Evolutionary conservation across 352 stramenopile species (phyloP), one percentile per base, ranked within the genome.

Genomic region (Pythium brachiatum): DNA sequence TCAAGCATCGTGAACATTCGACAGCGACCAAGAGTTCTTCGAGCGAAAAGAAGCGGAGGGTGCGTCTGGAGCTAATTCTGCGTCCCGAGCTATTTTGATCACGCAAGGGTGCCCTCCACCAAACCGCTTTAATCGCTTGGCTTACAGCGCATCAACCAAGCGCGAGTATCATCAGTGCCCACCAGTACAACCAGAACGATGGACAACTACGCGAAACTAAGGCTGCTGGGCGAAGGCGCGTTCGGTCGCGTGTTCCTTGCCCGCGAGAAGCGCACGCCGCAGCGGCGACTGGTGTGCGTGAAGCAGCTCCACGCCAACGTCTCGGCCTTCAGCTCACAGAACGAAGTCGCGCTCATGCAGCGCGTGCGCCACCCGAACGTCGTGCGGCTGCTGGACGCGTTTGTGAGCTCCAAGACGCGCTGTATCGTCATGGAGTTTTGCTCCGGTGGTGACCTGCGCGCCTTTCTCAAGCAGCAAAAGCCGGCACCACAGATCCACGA

Each of bases 401-500:
- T 96, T 60, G 46, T 54, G 23, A 23, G 60, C 12, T 63, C 66
- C 3, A 66, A 75, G 9, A 23, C 56, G 31, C 66, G 57, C 64
- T 87, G n/a, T 55, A 97, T 98, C 44, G 81, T 96, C 47, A 98
- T 98, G 93, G 86, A 95, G 47, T 98, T 96, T 62, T 97, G 88
- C 64, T 89, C 97, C 20, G 90, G 90, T 11, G 74, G 78, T 27
- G 79, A 90, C 48, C 46, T 89, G n/a, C 64, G 64, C 15, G 62
- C 61, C 3, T 79, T 82, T 52, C 39, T 90, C 7, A 57, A 44
- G 53, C 43, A 44, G 43, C 62, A 5, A n/a, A 52, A 57, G 36
- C 64, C 66, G 20, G 23, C n/a, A n/a, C 13, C 39, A 16, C 36
- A 46, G 36, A 62, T 73, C 20, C 59, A 57, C 27, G 90, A 98